Percentiles rank a stretch among this genome's conserved stretches.
phyloP scores from a whole-genome alignment of 805 yeast species.

The Cyberlindnera xylosilytica region DNA sequence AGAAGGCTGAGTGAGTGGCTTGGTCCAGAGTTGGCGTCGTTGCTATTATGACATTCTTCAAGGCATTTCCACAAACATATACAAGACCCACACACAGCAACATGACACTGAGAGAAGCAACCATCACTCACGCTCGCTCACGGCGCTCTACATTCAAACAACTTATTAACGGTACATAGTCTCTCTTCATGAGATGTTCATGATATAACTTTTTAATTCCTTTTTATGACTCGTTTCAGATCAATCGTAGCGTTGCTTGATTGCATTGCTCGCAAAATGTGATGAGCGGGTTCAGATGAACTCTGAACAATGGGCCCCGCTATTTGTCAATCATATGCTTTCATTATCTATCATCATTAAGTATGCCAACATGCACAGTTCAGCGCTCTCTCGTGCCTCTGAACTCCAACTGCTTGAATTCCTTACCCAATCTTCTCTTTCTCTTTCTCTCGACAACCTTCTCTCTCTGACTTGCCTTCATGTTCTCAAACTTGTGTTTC shows the following conservation, averaged over 20 bases:
- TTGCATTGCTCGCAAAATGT: too few species aligned
- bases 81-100: background rate
- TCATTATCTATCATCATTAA: background rate
- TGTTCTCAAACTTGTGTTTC: constrained; percentile 71
- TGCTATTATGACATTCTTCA: too few species aligned
- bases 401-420: constrained; percentile 54
- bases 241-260: too few species aligned
- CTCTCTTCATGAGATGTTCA: background rate
- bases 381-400: constrained; percentile 20
- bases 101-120: background rate
- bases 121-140: background rate
- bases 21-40: background rate
- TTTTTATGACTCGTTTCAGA: background rate
- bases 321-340: too few species aligned
- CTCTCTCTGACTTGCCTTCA: constrained; percentile 70
- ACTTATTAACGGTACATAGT: background rate
- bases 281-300: too few species aligned
- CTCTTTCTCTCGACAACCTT: constrained; percentile 85
- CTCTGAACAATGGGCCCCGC: too few species aligned
- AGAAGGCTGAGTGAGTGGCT: background rate
- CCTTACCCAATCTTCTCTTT: constrained; percentile 80
- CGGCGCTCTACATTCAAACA: background rate
- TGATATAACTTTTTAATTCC: background rate
- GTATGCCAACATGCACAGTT: background rate
- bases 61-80: too few species aligned